Evolutionary conservation across 2,329 filamentous ascomycete species (phyloP), one percentile per base, ranked within the genome.

Genomic region (Fusarium sp.): DNA sequence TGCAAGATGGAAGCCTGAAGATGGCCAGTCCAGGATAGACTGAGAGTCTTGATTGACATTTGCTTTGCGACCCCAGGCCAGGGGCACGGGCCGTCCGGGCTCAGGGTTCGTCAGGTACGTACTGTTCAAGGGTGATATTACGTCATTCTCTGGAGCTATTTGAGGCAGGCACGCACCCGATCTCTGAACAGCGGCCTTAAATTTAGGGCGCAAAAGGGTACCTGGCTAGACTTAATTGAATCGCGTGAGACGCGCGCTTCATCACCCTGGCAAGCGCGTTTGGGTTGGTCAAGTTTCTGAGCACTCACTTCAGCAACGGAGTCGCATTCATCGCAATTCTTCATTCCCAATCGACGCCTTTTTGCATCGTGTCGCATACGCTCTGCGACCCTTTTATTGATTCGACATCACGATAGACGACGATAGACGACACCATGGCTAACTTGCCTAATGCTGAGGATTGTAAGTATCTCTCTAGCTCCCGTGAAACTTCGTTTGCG

Each of bases 381-480:
- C 39, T 27, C 56, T 64, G 14, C n/a, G 24, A 29, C 10, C 37
- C 9, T 37, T 24, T 29, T 20, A 11, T 20, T 35, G 4, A 31
- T 20, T 16, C 50, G 6, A 33, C 22, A 52, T 61, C 5, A 16
- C 14, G 24, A 43, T 48, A 6, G 11, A 64, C 22, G 16, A 39
- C 16, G 20, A 7, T 8, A 14, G 35, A 31, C 56, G 35, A 57
- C 6, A 52, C 37, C 37, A 84, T 84, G 82, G 75, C 79, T 54
- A 66, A 77, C 45, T 60, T 81, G 24, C 74, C 79, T 39, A 76
- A 82, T 60, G 67, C 79, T 18, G 81, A 81, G 65, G 81, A 83
- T 35, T 84, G 83, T 83, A 76, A 75, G 82, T 72, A 58, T 52
- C 35, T 13, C 43, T 54, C 27, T n/a, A 24, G 24, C 64, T 16